These are phyloP conservation scores for Aureococcus anophagefferens DNA, from an alignment of 108 stramenopile species.

Conservation along the genomic window DNA sequence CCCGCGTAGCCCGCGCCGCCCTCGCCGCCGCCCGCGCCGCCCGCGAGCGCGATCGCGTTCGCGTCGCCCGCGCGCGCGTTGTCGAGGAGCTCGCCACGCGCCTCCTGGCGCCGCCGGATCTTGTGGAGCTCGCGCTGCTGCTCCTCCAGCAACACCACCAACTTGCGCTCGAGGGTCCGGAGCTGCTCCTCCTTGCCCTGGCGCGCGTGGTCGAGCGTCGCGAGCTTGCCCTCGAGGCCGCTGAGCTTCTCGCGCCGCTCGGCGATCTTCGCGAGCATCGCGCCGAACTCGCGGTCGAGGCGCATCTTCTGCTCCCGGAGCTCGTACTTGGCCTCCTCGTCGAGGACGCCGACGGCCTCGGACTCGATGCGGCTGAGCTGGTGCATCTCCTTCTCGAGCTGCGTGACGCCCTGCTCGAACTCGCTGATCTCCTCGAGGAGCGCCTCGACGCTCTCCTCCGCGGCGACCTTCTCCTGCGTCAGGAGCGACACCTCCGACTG, in stretches of 20 bases:
- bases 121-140: slow-evolving; percentile 66
- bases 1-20: slow-evolving; percentile 24
- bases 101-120: slow-evolving; percentile 59
- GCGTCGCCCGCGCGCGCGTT: slow-evolving; percentile 9
- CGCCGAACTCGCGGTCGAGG: slow-evolving; percentile 69
- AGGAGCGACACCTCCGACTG: slow-evolving; percentile 67
- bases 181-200: slow-evolving; percentile 67
- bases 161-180: slow-evolving; percentile 63
- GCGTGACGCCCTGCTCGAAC: slow-evolving; percentile 61
- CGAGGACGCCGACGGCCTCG: slow-evolving; percentile 46
- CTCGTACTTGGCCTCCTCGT: slow-evolving; percentile 43
- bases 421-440: slow-evolving; percentile 50
- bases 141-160: slow-evolving; percentile 76
- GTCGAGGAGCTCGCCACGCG: slow-evolving; percentile 38
- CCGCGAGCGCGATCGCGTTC: not conserved
- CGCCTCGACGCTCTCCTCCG: slow-evolving; percentile 65
- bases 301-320: slow-evolving; percentile 67
- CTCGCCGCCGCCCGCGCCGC: slow-evolving; percentile 1
- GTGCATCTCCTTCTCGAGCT: slow-evolving; percentile 71
- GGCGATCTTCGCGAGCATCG: slow-evolving; percentile 65
- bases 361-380: slow-evolving; percentile 58
- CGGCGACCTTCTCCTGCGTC: slow-evolving; percentile 62
- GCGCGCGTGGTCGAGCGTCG: slow-evolving; percentile 49
- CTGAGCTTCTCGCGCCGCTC: slow-evolving; percentile 65
- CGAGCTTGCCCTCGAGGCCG: slow-evolving; percentile 47